Evolutionary conservation across 768 basidiomycete genomes (phyloP).

Genomic region (Kwoniella europaea): DNA sequence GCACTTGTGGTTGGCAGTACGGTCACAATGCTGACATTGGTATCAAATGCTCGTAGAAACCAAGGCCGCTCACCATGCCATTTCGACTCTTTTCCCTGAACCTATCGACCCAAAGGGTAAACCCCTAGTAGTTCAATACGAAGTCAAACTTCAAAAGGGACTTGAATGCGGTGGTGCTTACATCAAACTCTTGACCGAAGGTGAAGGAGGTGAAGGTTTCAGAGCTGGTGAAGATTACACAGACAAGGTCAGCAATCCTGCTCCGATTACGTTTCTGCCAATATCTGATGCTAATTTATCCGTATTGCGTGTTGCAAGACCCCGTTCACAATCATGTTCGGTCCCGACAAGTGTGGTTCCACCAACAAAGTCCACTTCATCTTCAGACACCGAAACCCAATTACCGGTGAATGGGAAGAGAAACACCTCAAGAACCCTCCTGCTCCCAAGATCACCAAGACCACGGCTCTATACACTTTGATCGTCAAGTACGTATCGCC

Average conservation of each 20-base stretch:
- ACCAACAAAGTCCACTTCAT: conserved; percentile 84
- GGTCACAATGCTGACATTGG: not conserved
- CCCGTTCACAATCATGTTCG: conserved; percentile 79
- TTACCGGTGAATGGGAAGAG: conserved; percentile 91
- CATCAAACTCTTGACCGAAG: conserved; percentile 78
- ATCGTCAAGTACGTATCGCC: conserved; percentile 73
- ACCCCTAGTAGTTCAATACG: conserved; percentile 94
- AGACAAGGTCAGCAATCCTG: conserved; percentile 51
- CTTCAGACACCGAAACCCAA: conserved; percentile 95
- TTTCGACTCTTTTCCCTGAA: conserved; percentile 83
- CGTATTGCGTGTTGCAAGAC: conserved; percentile 39
- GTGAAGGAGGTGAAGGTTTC: conserved; percentile 49
- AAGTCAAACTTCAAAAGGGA: conserved; percentile 99
- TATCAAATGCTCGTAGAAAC: conserved; percentile 62
- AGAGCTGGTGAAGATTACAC: conserved; percentile 58
- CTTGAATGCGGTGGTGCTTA: conserved; percentile 99
- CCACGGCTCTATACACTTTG: conserved; percentile 92
- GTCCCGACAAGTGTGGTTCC: conserved; percentile 72
- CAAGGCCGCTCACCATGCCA: conserved; percentile 98
- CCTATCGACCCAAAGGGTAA: conserved; percentile 77
- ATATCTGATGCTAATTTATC: not conserved
- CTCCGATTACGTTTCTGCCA: too few relatives aligned
- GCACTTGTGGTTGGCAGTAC: not conserved
- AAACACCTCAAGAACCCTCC: conserved; percentile 88
- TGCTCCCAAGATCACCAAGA: conserved; percentile 82